Base-by-base conservation (phyloP, 23 red algal genomes). In the Agarophyton chilense region DNA sequence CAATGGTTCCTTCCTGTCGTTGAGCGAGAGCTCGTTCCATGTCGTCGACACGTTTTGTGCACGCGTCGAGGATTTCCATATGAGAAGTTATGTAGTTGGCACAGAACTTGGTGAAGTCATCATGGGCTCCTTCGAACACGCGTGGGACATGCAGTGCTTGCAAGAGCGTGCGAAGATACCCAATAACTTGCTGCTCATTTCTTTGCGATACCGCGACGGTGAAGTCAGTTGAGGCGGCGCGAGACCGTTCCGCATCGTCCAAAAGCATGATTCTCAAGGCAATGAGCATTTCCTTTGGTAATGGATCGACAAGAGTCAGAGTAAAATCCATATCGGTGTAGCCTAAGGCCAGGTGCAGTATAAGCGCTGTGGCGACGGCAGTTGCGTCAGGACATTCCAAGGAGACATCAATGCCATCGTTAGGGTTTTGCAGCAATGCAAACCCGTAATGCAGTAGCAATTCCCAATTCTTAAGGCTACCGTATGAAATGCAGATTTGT, bases 371-470 rank as follows among this genome's bases (percentile, higher is more conserved):
- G 28, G 52, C 74, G 10, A 55, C 74, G 29, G 41, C 43, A 10
- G 52, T 79, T 13, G 19, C 31, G 24, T 64, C 57, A 21, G 73
- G 79, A 2, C 39, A 41, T 18, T 79, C 21, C 47, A 91, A 29
- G 10, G 33, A 56, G 4, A 91, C 65, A 14, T 66, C 56, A 35
- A 91, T 52, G 42, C 31, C 39, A 51, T 91, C 88, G 35, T 24
- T 46, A 40, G 53, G 54, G 64, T 91, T 91, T 10, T 60, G 21
- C 53, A 12, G 19, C 33, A 79, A 18, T 46, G 88, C 88, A 64
- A 91, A 91, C 16, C 88, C 88, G 55, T 80, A 91, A 51, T 91
- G 88, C 40, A 81, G 52, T 26, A 91, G 73, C 77, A 91, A 73
- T 57, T 91, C 28, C 88, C 88, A 91, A 34, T 91, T 91, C 32